Percentiles rank a stretch among this genome's conserved stretches.
Evolutionary conservation across 768 basidiomycete genomes (phyloP).

Genomic region (Xerocomellus amylosporus): DNA sequence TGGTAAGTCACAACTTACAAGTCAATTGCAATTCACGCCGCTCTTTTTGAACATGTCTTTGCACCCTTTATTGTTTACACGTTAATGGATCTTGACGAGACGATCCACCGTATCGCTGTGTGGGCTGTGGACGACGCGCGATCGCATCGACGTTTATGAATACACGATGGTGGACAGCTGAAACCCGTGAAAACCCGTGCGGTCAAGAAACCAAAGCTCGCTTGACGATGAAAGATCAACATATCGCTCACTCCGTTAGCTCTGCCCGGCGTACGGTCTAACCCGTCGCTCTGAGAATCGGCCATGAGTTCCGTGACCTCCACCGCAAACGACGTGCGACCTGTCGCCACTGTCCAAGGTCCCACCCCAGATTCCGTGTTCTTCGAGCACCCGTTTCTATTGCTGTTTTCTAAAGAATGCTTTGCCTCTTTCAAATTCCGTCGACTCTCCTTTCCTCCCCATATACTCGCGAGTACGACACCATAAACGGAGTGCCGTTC

Average conservation of each 20-base stretch:
- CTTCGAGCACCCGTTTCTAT: neutral
- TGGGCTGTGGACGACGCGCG: too few species aligned
- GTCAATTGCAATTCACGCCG: too few species aligned
- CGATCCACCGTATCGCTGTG: too few species aligned
- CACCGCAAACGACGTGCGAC: neutral
- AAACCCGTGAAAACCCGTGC: neutral
- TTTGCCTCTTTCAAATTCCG: neutral
- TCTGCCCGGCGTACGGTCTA: neutral
- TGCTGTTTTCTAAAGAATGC: neutral
- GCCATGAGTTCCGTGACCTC: neutral
- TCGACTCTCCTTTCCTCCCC: constrained; percentile 1
- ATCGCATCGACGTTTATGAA: too few species aligned
- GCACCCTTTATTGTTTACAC: too few species aligned
- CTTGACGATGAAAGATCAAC: neutral
- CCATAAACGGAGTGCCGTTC: constrained; percentile 4
- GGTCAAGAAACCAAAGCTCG: neutral
- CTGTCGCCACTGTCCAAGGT: neutral
- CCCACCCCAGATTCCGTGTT: neutral
- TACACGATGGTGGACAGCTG: too few species aligned
- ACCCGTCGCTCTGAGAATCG: neutral
- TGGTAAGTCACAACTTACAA: too few species aligned
- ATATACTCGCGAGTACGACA: constrained; percentile 6
- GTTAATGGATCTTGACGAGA: too few species aligned
- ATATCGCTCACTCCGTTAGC: neutral
- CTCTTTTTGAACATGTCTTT: too few species aligned